Conservation (phyloP, 345 rosid genomes). For the Salix suchowensis region DNA sequence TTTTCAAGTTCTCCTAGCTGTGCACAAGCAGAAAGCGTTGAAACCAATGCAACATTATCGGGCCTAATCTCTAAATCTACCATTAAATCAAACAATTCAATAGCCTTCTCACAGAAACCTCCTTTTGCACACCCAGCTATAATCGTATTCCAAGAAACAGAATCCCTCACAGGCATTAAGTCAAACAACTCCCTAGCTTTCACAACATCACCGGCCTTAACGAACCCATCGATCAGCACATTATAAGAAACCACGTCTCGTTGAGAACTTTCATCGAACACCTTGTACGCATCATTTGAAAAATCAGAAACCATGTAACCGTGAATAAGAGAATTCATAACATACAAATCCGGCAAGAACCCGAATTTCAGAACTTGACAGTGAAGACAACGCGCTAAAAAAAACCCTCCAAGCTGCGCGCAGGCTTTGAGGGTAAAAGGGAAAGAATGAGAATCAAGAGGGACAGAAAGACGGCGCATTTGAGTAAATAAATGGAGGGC, state of each 20-base stretch:
- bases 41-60: slow-evolving; percentile 54
- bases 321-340: slow-evolving; percentile 45
- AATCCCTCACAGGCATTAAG: slow-evolving; percentile 51
- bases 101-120: slow-evolving; percentile 40
- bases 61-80: slow-evolving; percentile 36
- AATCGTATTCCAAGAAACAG: slow-evolving; percentile 67
- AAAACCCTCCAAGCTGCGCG: slow-evolving; percentile 30
- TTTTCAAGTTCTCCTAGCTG: slow-evolving; percentile 50
- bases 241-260: slow-evolving; percentile 60
- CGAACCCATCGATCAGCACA: slow-evolving; percentile 54
- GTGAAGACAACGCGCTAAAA: slow-evolving; percentile 41
- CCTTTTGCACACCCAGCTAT: slow-evolving; percentile 55
- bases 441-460: slow-evolving; percentile 57
- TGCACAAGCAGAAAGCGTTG: slow-evolving; percentile 80
- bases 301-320: slow-evolving; percentile 22
- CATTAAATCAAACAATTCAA: slow-evolving; percentile 47
- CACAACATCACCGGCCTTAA: slow-evolving; percentile 44
- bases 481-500: slow-evolving; percentile 48
- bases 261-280: slow-evolving; percentile 50
- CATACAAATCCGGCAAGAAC: slow-evolving; percentile 45
- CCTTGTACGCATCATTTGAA: slow-evolving; percentile 24
- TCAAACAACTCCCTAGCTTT: slow-evolving; percentile 50
- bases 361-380: slow-evolving; percentile 49
- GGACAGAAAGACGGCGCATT: slow-evolving; percentile 51
- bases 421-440: slow-evolving; percentile 66